These are phyloP conservation scores for Biscogniauxia marginata DNA, from an alignment of 2,329 filamentous ascomycete species.

Conservation along the genomic window DNA sequence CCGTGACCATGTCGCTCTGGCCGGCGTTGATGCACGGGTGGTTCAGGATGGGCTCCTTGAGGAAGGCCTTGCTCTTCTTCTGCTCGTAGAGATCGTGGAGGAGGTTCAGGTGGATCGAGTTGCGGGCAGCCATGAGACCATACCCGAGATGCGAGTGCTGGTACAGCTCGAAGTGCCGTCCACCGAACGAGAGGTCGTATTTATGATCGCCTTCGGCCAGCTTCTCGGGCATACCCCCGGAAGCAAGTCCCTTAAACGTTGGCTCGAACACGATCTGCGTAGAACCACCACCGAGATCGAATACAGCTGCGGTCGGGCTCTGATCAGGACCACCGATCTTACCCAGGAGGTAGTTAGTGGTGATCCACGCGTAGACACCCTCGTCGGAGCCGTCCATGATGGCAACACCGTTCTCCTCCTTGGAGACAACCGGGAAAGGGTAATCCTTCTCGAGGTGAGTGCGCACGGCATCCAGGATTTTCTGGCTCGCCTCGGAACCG, in stretches of 20 bases:
- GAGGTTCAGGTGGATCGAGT: slow-evolving; percentile 76
- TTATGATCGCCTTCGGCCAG: slow-evolving; percentile 92
- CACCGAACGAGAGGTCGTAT: slow-evolving; percentile 87
- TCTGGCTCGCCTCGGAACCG: slow-evolving; percentile 74
- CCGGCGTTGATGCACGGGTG: slow-evolving; percentile 72
- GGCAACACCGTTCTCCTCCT: slow-evolving; percentile 81
- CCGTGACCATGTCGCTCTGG: slow-evolving; percentile 69
- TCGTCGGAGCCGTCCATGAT: slow-evolving; percentile 98
- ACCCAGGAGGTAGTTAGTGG: slow-evolving; percentile 95
- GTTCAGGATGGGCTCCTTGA: slow-evolving; percentile 36
- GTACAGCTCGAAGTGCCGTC: slow-evolving; percentile 87
- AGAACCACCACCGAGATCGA: slow-evolving; percentile 93
- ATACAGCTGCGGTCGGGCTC: slow-evolving; percentile 87
- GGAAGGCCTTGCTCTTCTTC: slow-evolving; percentile 47
- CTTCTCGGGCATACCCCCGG: slow-evolving; percentile 80
- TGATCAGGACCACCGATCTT: slow-evolving; percentile 94
- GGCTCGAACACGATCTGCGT: slow-evolving; percentile 99
- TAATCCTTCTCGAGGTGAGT: slow-evolving; percentile 81
- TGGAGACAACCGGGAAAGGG: slow-evolving; percentile 89
- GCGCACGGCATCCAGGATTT: slow-evolving; percentile 83
- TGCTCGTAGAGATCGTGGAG: slow-evolving; percentile 68
- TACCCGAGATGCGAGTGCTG: slow-evolving; percentile 98
- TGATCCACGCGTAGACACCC: slow-evolving; percentile 98
- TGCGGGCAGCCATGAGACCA: slow-evolving; percentile 91
- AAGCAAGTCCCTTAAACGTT: slow-evolving; percentile 72